Evolutionary conservation across 2,329 filamentous ascomycete species (phyloP), one percentile per base, ranked within the genome.

Genomic region (Pezicula carpinea): DNA sequence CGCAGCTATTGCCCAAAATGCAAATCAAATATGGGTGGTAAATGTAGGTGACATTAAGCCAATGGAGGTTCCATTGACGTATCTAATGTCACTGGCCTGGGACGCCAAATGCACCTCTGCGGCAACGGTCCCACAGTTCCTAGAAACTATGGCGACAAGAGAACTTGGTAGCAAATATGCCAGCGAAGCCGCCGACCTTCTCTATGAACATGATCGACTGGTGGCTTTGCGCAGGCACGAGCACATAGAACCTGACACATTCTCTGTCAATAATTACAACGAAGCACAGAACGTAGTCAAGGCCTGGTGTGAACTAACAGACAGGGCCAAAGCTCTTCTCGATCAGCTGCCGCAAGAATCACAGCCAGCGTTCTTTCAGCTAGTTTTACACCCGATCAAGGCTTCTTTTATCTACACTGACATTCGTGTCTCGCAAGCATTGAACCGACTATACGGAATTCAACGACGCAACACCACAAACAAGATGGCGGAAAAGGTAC

Each of bases 51-150:
- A 83, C 54, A 67, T 82, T 43, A 82, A 82, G 59, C 73, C 74
- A 0, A 32, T 59, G 66, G 78, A 85, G 66, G 69, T 84, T 15
- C 79, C 81, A 23, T 77, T 85, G 58, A 78, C 69, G 58, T 81
- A 85, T 62, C 83, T 80, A 64, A 70, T 86, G 53, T 79, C 84
- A 51, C 70, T 85, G 51, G 82, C 80, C 1, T 87, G 85, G 60
- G 77, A 85, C 56, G 73, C 77, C 17, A 65, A 74, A 21, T 60
- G 66, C 0, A 82, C 76, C 69, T 68, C 71, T 29, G 68, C 74
- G 43, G 70, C 76, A 35, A 77, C 73, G 39, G 74, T 77, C 0
- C 64, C 65, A 1, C 65, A 70, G 5, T 85, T 80, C 76, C 69
- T 80, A 10, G 57, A 69, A 17, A 67, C 69, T 5, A 82, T 76